Percentiles rank a stretch among this genome's conserved stretches.
These are phyloP conservation scores for Lichtheimia hyalospora DNA, from an alignment of 371 early-diverging fungal genomes.

Conservation along the genomic window DNA sequence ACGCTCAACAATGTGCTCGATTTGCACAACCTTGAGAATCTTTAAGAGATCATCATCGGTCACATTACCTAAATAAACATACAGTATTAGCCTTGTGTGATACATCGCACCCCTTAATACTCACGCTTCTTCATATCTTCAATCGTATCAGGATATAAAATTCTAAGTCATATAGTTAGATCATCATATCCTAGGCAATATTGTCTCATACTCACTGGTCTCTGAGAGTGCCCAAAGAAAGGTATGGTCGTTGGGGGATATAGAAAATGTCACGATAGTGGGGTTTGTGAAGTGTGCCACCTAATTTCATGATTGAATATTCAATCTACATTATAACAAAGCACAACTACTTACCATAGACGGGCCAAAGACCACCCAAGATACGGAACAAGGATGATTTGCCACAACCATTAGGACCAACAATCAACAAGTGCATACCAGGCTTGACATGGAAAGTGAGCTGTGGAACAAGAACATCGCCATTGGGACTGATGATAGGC, in stretches of 20 bases:
- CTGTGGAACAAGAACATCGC: conserved; percentile 89
- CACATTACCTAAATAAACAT: conserved; percentile 25
- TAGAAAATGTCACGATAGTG: conserved; percentile 88
- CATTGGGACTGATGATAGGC: conserved; percentile 95
- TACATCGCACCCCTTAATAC: not conserved
- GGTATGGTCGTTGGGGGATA: conserved; percentile 95
- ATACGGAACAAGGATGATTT: conserved; percentile 95
- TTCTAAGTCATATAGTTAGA: conserved; percentile 25
- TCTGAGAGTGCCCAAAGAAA: conserved; percentile 91
- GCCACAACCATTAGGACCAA: conserved; percentile 96
- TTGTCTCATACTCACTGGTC: conserved; percentile 68
- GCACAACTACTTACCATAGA: conserved; percentile 60
- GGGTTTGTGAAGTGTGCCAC: conserved; percentile 86
- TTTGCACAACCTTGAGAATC: conserved; percentile 75
- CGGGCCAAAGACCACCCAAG: conserved; percentile 93
- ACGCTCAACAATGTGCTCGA: conserved; percentile 77
- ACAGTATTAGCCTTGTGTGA: not conserved
- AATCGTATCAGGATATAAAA: conserved; percentile 82
- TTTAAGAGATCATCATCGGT: conserved; percentile 71
- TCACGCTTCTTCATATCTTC: conserved; percentile 65
- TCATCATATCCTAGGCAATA: too few species aligned
- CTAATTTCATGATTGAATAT: conserved; percentile 13
- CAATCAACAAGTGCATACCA: conserved; percentile 89
- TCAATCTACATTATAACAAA: too few species aligned
- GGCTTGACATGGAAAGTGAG: conserved; percentile 87